Conservation (phyloP, 352 stramenopile species). For the Phytophthora uliginosa region DNA sequence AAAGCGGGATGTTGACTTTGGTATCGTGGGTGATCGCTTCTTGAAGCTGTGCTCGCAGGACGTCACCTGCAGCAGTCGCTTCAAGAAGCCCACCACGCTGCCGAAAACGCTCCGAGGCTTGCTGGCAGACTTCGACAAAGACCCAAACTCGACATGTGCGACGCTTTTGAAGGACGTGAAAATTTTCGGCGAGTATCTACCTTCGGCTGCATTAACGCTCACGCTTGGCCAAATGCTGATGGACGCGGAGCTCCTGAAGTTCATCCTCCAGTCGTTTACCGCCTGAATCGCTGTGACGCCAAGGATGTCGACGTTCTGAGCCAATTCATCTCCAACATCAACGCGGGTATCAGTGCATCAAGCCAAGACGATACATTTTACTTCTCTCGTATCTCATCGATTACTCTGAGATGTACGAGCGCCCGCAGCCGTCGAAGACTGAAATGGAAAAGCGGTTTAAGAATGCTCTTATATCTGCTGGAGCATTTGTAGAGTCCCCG, state of each 20-base stretch:
- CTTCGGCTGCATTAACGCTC: background rate
- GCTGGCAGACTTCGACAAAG: background rate
- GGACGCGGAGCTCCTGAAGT: background rate
- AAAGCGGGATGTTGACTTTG: background rate
- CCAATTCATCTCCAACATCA: background rate
- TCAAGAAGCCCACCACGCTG: background rate
- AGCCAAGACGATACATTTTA: background rate
- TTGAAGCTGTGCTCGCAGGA: background rate
- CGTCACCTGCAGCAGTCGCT: background rate
- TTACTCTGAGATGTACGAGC: background rate
- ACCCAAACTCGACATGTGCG: background rate
- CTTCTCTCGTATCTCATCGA: background rate
- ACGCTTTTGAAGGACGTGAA: background rate
- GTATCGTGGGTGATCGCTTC: background rate
- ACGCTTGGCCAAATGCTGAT: background rate
- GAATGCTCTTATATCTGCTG: background rate
- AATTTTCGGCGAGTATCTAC: background rate
- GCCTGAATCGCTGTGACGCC: background rate
- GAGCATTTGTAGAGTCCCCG: background rate
- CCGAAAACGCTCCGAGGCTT: background rate
- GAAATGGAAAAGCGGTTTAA: background rate
- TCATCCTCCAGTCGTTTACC: background rate
- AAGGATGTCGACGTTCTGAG: background rate
- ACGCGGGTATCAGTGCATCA: background rate
- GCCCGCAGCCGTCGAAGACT: background rate